Evolutionary conservation across 2,329 filamentous ascomycete genomes (phyloP).

Genomic region (Aspergillus hortae): DNA sequence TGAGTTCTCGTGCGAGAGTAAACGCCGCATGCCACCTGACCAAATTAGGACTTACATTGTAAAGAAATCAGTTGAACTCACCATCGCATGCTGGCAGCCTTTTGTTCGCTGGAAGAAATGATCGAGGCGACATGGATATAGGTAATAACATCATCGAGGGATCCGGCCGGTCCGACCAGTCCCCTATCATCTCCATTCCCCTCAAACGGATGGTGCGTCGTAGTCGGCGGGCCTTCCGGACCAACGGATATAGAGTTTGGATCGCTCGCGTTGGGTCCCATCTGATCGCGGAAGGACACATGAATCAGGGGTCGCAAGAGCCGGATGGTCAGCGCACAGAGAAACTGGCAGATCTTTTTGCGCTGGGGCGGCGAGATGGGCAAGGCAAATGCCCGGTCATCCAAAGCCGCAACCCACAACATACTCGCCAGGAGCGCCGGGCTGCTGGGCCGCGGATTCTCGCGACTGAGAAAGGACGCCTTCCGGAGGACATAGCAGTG

Average conservation of each 20-base stretch:
- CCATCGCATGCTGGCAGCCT: constrained; percentile 89
- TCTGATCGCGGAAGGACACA: constrained; percentile 55
- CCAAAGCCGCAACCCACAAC: constrained; percentile 95
- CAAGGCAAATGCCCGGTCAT: constrained; percentile 80
- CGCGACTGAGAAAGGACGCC: constrained; percentile 77
- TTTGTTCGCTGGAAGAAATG: constrained; percentile 89
- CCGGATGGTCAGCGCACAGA: constrained; percentile 80
- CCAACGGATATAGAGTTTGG: constrained; percentile 58
- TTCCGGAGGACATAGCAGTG: constrained; percentile 87
- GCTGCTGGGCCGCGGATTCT: constrained; percentile 74
- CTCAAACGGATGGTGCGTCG: constrained; percentile 51
- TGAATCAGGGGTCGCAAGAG: constrained; percentile 85
- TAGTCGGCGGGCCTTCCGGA: constrained; percentile 72
- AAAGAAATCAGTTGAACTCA: constrained; percentile 10
- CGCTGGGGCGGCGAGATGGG: constrained; percentile 79
- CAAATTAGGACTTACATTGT: not conserved
- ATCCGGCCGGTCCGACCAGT: constrained; percentile 58
- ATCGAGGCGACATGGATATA: constrained; percentile 92
- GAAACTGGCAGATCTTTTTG: constrained; percentile 80
- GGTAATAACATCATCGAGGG: constrained; percentile 82
- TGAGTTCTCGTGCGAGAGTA: constrained; percentile 82
- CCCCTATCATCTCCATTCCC: constrained; percentile 54
- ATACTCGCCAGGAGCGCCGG: constrained; percentile 87
- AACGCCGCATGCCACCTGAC: constrained; percentile 80
- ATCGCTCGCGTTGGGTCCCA: constrained; percentile 39